These are phyloP conservation scores for Kwoniella botswanensis DNA, from an alignment of 768 basidiomycete species.

Conservation along the genomic window DNA sequence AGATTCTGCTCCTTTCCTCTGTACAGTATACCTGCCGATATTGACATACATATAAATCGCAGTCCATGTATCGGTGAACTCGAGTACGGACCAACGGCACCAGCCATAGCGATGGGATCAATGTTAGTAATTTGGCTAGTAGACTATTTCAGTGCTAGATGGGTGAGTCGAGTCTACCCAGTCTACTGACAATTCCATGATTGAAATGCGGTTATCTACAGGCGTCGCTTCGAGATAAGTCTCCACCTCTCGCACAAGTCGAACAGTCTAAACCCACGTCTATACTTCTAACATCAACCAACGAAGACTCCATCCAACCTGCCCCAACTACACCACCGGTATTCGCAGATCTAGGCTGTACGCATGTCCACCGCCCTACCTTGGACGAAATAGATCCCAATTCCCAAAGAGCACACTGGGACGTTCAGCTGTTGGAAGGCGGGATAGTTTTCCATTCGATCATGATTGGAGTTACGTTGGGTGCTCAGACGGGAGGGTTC, in stretches of 20 bases:
- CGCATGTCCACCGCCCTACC: background rate
- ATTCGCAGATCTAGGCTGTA: conserved; percentile 13
- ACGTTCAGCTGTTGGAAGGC: conserved; percentile 11
- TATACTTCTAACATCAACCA: too few species aligned
- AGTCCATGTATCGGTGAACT: conserved; percentile 18
- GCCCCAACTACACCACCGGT: background rate
- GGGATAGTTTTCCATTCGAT: conserved; percentile 18
- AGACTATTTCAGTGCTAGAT: conserved; percentile 12
- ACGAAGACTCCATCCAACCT: background rate
- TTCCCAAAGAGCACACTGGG: conserved; percentile 16
- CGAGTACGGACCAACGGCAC: conserved; percentile 9
- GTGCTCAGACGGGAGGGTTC: conserved; percentile 11
- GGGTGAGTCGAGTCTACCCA: background rate
- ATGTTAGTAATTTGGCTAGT: conserved; percentile 16
- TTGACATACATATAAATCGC: background rate
- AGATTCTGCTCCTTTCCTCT: too few species aligned
- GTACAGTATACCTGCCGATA: too few species aligned
- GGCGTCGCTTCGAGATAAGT: background rate
- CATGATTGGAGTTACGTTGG: conserved; percentile 17
- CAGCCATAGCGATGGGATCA: conserved; percentile 17
- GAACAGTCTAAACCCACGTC: background rate
- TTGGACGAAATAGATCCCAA: conserved; percentile 2
- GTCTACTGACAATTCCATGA: too few species aligned
- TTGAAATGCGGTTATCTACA: too few species aligned
- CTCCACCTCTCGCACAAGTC: background rate